Percentiles rank a stretch among this genome's conserved stretches.
These are phyloP conservation scores for Elymus sibiricus DNA, from an alignment of 176 grass and related monocot species.

Conservation along the genomic window DNA sequence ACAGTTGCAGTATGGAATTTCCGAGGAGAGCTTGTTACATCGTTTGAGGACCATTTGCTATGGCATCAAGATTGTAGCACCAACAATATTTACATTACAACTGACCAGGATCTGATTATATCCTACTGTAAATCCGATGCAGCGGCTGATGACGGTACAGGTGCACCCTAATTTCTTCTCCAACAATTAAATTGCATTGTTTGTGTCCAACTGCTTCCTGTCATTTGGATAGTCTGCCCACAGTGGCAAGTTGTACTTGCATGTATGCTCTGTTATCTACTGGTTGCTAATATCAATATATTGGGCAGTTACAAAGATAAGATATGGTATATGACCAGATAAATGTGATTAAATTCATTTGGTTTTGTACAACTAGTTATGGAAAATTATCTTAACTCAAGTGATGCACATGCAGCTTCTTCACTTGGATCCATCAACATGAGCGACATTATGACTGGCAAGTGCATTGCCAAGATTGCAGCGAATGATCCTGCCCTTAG, in stretches of 20 bases:
- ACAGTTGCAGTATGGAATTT: constrained; percentile 98
- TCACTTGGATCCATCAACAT: constrained; percentile 93
- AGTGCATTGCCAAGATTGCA: constrained; percentile 96
- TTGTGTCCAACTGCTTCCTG: neutral
- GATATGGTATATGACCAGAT: neutral
- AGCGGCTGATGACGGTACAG: constrained; percentile 43
- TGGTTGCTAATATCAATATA: neutral
- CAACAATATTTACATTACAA: constrained; percentile 85
- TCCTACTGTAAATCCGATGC: constrained; percentile 91
- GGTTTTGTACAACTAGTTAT: constrained; percentile 1
- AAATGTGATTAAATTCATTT: neutral
- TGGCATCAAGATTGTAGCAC: constrained; percentile 93
- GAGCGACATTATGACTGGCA: constrained; percentile 94
- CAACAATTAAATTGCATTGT: constrained; percentile 1
- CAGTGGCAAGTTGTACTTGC: neutral
- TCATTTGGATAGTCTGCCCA: neutral
- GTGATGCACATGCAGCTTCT: constrained; percentile 31
- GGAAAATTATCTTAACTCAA: neutral
- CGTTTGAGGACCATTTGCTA: constrained; percentile 94
- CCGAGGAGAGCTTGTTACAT: constrained; percentile 92
- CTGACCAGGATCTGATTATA: constrained; percentile 96
- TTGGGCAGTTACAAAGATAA: neutral
- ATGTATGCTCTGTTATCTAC: neutral
- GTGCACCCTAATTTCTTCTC: constrained; percentile 15
- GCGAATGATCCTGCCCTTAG: constrained; percentile 61